Conservation (phyloP, 2,329 filamentous ascomycete genomes). For the Sphaerulina populicola region DNA sequence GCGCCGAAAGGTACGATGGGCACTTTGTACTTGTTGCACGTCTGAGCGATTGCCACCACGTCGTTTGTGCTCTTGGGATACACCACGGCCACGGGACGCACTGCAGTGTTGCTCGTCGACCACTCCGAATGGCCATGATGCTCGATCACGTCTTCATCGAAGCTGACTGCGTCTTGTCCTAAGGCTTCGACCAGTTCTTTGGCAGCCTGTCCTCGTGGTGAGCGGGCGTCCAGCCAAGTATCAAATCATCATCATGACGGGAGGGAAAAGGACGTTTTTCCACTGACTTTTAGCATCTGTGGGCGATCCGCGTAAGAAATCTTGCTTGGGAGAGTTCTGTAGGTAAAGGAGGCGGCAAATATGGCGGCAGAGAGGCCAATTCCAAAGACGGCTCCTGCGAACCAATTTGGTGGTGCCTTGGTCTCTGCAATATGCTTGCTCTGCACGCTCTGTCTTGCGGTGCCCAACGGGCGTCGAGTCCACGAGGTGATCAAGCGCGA, state of each 20-base stretch:
- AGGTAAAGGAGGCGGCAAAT: slow-evolving; percentile 1
- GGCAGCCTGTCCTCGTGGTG: slow-evolving; percentile 9
- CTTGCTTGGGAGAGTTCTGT: background rate
- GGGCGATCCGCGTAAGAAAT: slow-evolving; percentile 13
- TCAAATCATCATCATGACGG: background rate
- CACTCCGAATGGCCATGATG: slow-evolving; percentile 20
- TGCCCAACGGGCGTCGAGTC: background rate
- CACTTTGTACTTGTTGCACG: slow-evolving; percentile 15
- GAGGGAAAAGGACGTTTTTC: too few relatives aligned
- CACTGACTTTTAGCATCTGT: slow-evolving; percentile 17
- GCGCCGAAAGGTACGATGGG: slow-evolving; percentile 21
- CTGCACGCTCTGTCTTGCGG: background rate
- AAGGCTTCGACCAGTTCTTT: slow-evolving; percentile 10
- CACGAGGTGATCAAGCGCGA: background rate
- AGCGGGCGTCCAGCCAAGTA: background rate
- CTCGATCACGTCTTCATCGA: slow-evolving; percentile 21
- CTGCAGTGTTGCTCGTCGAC: slow-evolving; percentile 17
- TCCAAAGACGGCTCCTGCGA: slow-evolving; percentile 1
- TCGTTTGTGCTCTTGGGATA: slow-evolving; percentile 17
- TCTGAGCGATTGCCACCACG: slow-evolving; percentile 13
- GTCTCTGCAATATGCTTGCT: background rate
- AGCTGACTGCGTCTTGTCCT: slow-evolving; percentile 17
- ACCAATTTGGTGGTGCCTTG: background rate
- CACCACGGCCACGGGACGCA: slow-evolving; percentile 19
- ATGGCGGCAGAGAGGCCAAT: slow-evolving; percentile 3